phyloP scores from a whole-genome alignment of 306 rosid species.

The Nissolia schottii region DNA sequence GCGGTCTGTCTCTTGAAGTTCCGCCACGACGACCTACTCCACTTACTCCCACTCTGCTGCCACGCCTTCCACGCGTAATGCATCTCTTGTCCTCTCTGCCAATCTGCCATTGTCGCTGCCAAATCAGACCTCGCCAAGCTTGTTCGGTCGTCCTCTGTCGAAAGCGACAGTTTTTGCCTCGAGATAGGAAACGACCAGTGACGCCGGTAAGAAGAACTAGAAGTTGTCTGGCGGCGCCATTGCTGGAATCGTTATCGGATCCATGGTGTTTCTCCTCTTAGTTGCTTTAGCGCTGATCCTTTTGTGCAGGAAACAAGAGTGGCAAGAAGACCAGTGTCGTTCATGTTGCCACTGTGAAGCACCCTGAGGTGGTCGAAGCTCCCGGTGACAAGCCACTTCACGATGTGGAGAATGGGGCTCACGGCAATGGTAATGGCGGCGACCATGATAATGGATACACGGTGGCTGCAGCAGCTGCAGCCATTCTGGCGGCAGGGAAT shows the following conservation, averaged over 20 bases:
- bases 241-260: conserved; percentile 61
- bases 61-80: conserved; percentile 70
- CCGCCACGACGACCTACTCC: conserved; percentile 50
- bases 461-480: conserved; percentile 5
- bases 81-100: conserved; percentile 76
- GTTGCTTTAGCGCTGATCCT: conserved; percentile 31
- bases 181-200: conserved; percentile 69
- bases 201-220: neutral
- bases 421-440: neutral
- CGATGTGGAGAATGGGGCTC: conserved; percentile 39
- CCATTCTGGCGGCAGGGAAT: conserved; percentile 23
- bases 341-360: conserved; percentile 37
- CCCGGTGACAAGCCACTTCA: conserved; percentile 22
- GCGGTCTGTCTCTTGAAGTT: conserved; percentile 77
- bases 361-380: conserved; percentile 29
- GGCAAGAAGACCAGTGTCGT: conserved; percentile 39
- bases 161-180: conserved; percentile 45
- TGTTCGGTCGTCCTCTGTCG: conserved; percentile 11
- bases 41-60: conserved; percentile 65
- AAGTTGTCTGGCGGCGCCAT: conserved; percentile 49
- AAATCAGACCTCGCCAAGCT: conserved; percentile 50
- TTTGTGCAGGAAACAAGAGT: conserved; percentile 41
- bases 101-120: conserved; percentile 45
- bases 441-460: conserved; percentile 26
- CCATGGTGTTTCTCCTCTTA: conserved; percentile 40